Conservation (phyloP, 129 eudicot species). For the Flaveria trinervia region DNA sequence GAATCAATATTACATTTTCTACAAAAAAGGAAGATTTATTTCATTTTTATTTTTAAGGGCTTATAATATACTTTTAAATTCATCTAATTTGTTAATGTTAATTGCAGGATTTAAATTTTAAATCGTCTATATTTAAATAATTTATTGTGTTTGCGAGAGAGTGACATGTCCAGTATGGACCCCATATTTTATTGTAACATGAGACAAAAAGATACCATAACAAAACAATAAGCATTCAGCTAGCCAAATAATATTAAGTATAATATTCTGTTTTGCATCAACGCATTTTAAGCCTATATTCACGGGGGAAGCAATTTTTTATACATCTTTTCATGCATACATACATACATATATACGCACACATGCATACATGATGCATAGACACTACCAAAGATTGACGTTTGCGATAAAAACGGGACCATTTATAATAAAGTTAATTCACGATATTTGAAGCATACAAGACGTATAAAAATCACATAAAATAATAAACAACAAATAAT, state of each 20-base stretch:
- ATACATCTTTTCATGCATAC: constrained; percentile 9
- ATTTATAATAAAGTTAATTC: constrained; percentile 19
- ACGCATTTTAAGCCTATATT: constrained; percentile 35
- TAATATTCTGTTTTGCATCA: constrained; percentile 23
- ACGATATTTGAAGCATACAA: neutral
- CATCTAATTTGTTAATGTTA: too few relatives aligned
- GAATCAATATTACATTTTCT: neutral
- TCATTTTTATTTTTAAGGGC: too few relatives aligned
- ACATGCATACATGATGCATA: neutral
- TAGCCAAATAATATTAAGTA: constrained; percentile 15
- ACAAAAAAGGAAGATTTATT: neutral
- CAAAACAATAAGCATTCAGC: constrained; percentile 19
- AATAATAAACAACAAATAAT: too few relatives aligned
- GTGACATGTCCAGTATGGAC: constrained; percentile 3
- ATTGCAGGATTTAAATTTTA: too few relatives aligned
- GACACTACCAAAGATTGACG: constrained; percentile 14
- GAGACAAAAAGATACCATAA: constrained; percentile 31
- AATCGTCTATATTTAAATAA: too few relatives aligned
- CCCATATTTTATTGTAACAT: constrained; percentile 21
- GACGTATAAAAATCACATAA: neutral
- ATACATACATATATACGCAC: neutral
- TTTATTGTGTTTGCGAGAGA: neutral
- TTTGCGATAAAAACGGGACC: constrained; percentile 26
- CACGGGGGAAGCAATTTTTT: constrained; percentile 34
- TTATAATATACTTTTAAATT: too few relatives aligned